phyloP scores from a whole-genome alignment of 2,329 filamentous ascomycete species.

The Microcyclospora tardicrescens region DNA sequence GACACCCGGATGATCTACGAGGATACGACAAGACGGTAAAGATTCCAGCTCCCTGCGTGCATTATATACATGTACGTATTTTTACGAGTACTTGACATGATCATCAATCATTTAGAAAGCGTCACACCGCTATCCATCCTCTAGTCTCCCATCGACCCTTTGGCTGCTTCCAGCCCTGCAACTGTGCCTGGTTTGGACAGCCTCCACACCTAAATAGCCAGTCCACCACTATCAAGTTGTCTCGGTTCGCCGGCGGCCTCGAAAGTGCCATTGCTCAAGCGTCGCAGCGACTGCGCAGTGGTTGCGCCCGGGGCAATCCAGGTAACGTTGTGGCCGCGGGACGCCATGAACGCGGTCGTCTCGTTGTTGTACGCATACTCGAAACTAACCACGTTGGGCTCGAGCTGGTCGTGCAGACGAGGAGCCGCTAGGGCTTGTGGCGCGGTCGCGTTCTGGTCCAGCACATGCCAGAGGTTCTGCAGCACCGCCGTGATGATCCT shows the following conservation, averaged over 20 bases:
- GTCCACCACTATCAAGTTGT: constrained; percentile 57
- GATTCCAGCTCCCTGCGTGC: neutral
- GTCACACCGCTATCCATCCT: neutral
- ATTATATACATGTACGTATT: neutral
- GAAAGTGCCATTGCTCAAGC: constrained; percentile 52
- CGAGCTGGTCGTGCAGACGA: constrained; percentile 68
- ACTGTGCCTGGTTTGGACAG: too few relatives aligned
- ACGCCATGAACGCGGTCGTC: constrained; percentile 50
- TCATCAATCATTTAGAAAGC: neutral
- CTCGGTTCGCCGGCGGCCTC: constrained; percentile 67
- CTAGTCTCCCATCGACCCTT: neutral
- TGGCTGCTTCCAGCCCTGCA: too few relatives aligned
- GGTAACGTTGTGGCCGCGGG: constrained; percentile 57
- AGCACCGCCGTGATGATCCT: constrained; percentile 70
- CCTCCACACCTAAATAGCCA: constrained; percentile 24
- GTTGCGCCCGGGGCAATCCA: constrained; percentile 53
- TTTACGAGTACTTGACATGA: neutral
- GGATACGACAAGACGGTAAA: too few relatives aligned
- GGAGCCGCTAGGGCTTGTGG: constrained; percentile 51
- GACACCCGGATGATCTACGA: too few relatives aligned
- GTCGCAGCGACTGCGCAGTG: constrained; percentile 56
- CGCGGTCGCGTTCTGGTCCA: constrained; percentile 52
- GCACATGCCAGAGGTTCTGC: constrained; percentile 58
- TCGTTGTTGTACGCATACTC: constrained; percentile 56
- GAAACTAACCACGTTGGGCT: constrained; percentile 55